Percentiles rank a stretch among this genome's conserved stretches.
Evolutionary conservation across 495 filamentous ascomycete species (phyloP).

Genomic region (Friedmanniomyces endolithicus): DNA sequence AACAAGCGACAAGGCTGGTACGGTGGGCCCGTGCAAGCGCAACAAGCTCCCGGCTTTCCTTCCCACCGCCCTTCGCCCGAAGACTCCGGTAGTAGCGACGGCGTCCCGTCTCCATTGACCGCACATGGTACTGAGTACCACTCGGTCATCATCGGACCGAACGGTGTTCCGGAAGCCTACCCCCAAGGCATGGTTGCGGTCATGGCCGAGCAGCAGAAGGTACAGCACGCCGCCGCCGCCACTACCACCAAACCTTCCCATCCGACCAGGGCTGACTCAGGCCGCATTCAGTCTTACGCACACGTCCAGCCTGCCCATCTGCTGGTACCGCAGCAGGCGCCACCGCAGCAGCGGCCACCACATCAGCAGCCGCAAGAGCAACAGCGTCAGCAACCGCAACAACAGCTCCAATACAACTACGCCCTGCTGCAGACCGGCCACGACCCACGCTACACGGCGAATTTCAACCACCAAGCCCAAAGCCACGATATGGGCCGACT

Average conservation of each 20-base stretch:
- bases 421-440: constrained; percentile 24
- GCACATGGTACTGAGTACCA: constrained; percentile 46
- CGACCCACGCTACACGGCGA: constrained; percentile 22
- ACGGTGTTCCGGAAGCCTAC: constrained; percentile 47
- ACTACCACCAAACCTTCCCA: too few relatives aligned
- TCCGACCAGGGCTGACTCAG: too few relatives aligned
- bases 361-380: background rate
- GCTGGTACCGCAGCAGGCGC: too few relatives aligned
- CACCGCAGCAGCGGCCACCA: too few relatives aligned
- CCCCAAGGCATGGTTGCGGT: constrained; percentile 27
- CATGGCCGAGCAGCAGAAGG: constrained; percentile 28
- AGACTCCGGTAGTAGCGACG: constrained; percentile 61
- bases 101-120: constrained; percentile 53
- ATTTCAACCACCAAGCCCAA: constrained; percentile 15
- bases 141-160: constrained; percentile 52
- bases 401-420: constrained; percentile 18
- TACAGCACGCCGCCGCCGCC: background rate
- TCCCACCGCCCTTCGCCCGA: constrained; percentile 51
- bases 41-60: constrained; percentile 23
- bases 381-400: background rate
- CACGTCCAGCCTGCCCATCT: background rate
- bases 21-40: constrained; percentile 40
- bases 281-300: constrained; percentile 4
- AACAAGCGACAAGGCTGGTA: constrained; percentile 59
- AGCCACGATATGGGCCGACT: constrained; percentile 53